phyloP scores from a whole-genome alignment of 1,139 yeast species.

The Debaryomyces sp. region DNA sequence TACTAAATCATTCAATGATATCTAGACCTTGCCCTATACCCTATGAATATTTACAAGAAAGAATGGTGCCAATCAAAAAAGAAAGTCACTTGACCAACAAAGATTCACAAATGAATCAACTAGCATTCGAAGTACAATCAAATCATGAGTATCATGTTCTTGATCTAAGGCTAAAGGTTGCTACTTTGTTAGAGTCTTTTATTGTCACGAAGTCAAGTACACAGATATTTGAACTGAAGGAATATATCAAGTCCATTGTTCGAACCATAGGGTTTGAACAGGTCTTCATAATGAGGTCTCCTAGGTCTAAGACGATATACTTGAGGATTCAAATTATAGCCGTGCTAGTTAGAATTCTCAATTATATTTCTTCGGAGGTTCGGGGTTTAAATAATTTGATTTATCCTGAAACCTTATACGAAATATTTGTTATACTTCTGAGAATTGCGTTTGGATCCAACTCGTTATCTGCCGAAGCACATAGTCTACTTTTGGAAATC shows the following conservation, averaged over 20 bases:
- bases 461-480: slow-evolving; percentile 39
- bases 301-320: slow-evolving; percentile 47
- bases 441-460: slow-evolving; percentile 60
- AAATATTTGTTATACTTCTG: slow-evolving; percentile 53
- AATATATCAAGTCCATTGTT: slow-evolving; percentile 46
- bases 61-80: background rate
- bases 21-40: slow-evolving; percentile 37
- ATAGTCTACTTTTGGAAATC: slow-evolving; percentile 30
- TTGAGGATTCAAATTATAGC: slow-evolving; percentile 48
- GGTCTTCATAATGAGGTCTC: slow-evolving; percentile 45
- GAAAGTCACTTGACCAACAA: background rate
- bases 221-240: slow-evolving; percentile 36
- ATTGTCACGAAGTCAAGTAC: slow-evolving; percentile 35
- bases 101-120: slow-evolving; percentile 1
- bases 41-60: background rate
- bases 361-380: slow-evolving; percentile 36
- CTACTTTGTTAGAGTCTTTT: slow-evolving; percentile 47
- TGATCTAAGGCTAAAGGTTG: slow-evolving; percentile 41
- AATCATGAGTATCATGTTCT: slow-evolving; percentile 49
- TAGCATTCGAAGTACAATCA: slow-evolving; percentile 22
- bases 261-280: slow-evolving; percentile 56
- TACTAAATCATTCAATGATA: slow-evolving; percentile 28
- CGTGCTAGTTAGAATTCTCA: slow-evolving; percentile 33
- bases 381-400: slow-evolving; percentile 35
- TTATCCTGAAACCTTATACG: slow-evolving; percentile 48